A percentile compares a stretch with the other conserved stretches of the same genome.
phyloP scores from a whole-genome alignment of 371 early-diverging fungal species.

The Mortierella sp. region DNA sequence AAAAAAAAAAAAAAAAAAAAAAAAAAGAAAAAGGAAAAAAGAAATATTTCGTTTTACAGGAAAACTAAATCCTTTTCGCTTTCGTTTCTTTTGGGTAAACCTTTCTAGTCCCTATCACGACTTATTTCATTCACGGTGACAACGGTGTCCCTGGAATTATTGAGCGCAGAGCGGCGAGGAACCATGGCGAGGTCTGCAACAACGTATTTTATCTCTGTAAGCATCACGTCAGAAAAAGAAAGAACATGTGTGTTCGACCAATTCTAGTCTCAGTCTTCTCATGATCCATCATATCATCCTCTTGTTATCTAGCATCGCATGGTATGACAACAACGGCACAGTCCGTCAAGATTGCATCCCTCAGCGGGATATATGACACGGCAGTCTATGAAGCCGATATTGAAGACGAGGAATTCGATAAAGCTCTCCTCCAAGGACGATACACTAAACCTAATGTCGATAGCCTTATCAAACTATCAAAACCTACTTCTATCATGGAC shows the following conservation, averaged over 20 bases:
- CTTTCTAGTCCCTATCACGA: constrained; percentile 76
- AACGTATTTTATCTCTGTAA: constrained; percentile 83
- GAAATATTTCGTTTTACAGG: too few relatives aligned
- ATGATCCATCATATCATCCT: background rate
- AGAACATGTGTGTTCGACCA: background rate
- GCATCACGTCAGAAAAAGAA: background rate
- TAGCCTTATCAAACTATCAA: constrained; percentile 51
- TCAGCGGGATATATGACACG: constrained; percentile 69
- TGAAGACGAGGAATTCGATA: constrained; percentile 22
- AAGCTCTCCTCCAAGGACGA: constrained; percentile 25
- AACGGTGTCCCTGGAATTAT: constrained; percentile 70
- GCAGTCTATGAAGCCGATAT: constrained; percentile 45
- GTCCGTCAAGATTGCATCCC: constrained; percentile 80
- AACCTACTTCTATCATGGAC: constrained; percentile 55
- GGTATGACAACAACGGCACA: constrained; percentile 81
- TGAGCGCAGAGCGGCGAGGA: constrained; percentile 63
- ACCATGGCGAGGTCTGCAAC: constrained; percentile 81
- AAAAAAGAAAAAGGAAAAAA: too few relatives aligned
- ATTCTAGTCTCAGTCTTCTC: background rate
- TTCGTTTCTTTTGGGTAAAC: background rate
- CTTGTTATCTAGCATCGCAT: constrained; percentile 43
- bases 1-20: too few relatives aligned
- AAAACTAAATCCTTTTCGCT: background rate
- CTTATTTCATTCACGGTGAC: constrained; percentile 82
- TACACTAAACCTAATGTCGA: constrained; percentile 52